Conservation (phyloP, 306 rosid species). For the Casuarina glauca region DNA sequence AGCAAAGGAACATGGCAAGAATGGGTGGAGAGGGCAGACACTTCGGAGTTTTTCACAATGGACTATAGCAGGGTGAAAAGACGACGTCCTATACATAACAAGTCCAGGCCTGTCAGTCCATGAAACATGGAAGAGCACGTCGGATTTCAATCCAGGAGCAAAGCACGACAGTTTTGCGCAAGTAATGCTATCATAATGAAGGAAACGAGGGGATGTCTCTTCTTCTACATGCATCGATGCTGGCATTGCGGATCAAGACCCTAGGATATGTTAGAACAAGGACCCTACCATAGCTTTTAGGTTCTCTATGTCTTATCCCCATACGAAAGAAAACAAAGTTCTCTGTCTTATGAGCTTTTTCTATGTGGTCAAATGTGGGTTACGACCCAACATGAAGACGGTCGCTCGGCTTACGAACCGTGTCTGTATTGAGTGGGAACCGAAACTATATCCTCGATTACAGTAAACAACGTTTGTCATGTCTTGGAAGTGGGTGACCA, state of each 20-base stretch:
- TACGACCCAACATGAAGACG: conserved; percentile 26
- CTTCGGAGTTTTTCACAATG: conserved; percentile 56
- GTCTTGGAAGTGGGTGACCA: conserved; percentile 9
- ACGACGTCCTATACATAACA: conserved; percentile 79
- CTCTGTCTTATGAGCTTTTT: conserved; percentile 2
- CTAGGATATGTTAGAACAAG: conserved; percentile 32
- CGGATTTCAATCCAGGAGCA: background rate
- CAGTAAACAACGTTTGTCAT: conserved; percentile 22
- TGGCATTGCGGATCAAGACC: conserved; percentile 42
- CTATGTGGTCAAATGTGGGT: conserved; percentile 23
- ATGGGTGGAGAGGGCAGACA: conserved; percentile 44
- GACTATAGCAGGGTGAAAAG: conserved; percentile 59
- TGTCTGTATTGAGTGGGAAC: conserved; percentile 25
- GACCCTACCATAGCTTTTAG: conserved; percentile 6
- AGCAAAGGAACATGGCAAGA: conserved; percentile 50
- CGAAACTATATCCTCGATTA: conserved; percentile 23
- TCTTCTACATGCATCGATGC: conserved; percentile 34
- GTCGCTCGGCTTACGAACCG: conserved; percentile 17
- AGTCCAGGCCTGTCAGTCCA: conserved; percentile 53
- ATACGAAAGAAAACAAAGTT: background rate
- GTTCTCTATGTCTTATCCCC: conserved; percentile 9
- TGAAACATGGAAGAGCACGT: conserved; percentile 33
- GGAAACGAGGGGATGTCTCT: conserved; percentile 34
- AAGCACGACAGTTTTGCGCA: conserved; percentile 24
- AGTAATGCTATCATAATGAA: conserved; percentile 30